phyloP scores from a whole-genome alignment of 2,329 filamentous ascomycete species.

The Fusarium sp. region DNA sequence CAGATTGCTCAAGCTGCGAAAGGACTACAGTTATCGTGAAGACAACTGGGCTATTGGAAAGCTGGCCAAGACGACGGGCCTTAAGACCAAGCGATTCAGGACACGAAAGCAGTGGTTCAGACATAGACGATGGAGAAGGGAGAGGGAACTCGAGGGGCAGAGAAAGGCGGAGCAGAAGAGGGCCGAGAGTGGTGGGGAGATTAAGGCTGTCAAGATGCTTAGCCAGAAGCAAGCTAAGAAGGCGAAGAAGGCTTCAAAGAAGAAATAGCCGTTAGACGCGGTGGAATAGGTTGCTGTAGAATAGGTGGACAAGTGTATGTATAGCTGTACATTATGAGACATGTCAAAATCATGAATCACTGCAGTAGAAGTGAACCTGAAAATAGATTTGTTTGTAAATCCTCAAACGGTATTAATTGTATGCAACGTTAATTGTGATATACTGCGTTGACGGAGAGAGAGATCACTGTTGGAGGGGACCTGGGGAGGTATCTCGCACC shows the following conservation, averaged over 20 bases:
- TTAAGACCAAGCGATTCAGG: conserved; percentile 59
- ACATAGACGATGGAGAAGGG: conserved; percentile 54
- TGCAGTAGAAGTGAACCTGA: neutral
- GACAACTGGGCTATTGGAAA: conserved; percentile 68
- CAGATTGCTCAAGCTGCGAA: conserved; percentile 60
- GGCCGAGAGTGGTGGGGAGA: conserved; percentile 46
- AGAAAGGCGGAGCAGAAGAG: conserved; percentile 50
- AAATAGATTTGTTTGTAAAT: neutral
- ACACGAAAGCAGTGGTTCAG: conserved; percentile 62
- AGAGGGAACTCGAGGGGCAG: conserved; percentile 55
- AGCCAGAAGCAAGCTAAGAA: conserved; percentile 52
- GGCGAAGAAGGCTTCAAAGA: conserved; percentile 51
- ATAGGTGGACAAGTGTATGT: conserved; percentile 35
- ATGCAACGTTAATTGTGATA: neutral
- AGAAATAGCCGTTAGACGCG: conserved; percentile 40
- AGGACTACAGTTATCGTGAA: conserved; percentile 68
- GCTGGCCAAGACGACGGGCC: conserved; percentile 61
- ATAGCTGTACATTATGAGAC: conserved; percentile 36
- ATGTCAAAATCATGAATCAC: neutral
- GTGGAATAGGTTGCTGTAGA: neutral
- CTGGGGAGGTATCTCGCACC: conserved; percentile 14
- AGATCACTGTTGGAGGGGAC: neutral
- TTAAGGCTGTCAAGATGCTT: conserved; percentile 45
- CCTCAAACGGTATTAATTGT: neutral
- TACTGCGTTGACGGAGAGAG: neutral